Evolutionary conservation across 768 basidiomycete genomes (phyloP), one percentile per base, ranked within the genome.

Genomic region (Macrolepiota dolichaula): DNA sequence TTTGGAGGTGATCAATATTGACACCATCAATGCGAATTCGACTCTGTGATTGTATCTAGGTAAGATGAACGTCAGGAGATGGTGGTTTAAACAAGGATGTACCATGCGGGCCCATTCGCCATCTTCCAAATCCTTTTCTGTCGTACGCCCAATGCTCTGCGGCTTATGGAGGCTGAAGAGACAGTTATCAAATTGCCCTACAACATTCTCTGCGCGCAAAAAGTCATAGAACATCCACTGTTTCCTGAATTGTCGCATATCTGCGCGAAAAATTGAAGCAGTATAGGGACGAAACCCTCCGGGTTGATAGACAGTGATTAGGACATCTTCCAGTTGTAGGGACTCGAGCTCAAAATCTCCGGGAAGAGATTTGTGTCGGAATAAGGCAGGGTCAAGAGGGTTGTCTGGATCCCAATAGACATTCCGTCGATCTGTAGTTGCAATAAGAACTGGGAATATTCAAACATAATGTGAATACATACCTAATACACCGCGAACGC

Each of bases 111-210:
- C 87, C 89, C 94, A 95, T 62, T 88, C 84, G 17, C 87, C 87
- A 69, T 94, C 89, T 70, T 88, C 85, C 35, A 91, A 70, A 62
- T 96, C 94, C 68, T 86, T 90, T 69, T 93, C 89, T 51, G 87
- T 93, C 4, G 93, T 94, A 63, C 93, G 80, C 1, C 96, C 94
- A 54, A 98, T 92, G 70, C 93, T 96, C 76, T 98, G 96, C 5
- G 96, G 96, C 69, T 88, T 91, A 69, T 98, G 97, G 64, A 99
- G 71, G 70, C 96, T 98, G 77, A 97, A 97, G 19, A 99, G 71
- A 68, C 97, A 99, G 70, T 98, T 98, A 71, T 99, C 97, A 64
- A 94, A 92, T 72, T 99, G 97, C 3, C 97, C 97, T 9, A 97
- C 96, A 44, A 98, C 90, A 64, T 91, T 92, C 70, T 98, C 96